A percentile compares a stretch with the other conserved stretches of the same genome.
phyloP scores from a whole-genome alignment of 495 filamentous ascomycete species.

The Amphirosellinia nigrospora region DNA sequence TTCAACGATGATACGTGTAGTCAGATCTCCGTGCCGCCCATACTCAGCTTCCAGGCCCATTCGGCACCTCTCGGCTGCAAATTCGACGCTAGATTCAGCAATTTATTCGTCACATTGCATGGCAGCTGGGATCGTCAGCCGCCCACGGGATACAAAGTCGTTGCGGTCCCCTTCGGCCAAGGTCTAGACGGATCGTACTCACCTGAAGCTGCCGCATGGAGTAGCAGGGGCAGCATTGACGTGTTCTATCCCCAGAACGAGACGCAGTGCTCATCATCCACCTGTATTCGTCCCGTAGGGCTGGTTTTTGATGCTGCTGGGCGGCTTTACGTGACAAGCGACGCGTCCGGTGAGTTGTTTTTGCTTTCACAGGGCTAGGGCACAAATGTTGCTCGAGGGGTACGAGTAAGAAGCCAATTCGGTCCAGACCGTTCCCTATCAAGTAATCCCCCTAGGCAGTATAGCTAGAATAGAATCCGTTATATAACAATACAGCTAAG shows the following conservation, averaged over 20 bases:
- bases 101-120: slow-evolving; percentile 51
- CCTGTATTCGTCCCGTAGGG: slow-evolving; percentile 64
- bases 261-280: slow-evolving; percentile 31
- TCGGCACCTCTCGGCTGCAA: slow-evolving; percentile 67
- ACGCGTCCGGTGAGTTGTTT: slow-evolving; percentile 64
- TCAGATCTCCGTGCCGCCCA: slow-evolving; percentile 48
- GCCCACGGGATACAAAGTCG: slow-evolving; percentile 63
- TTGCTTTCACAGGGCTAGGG: slow-evolving; percentile 44
- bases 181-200: slow-evolving; percentile 37
- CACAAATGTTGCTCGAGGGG: background rate
- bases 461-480: background rate
- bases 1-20: slow-evolving; percentile 56
- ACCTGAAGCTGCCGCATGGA: slow-evolving; percentile 50
- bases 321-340: slow-evolving; percentile 62
- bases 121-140: slow-evolving; percentile 59
- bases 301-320: slow-evolving; percentile 55
- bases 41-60: slow-evolving; percentile 64
- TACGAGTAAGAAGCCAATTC: background rate
- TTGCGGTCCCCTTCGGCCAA: slow-evolving; percentile 49
- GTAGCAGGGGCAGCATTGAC: slow-evolving; percentile 50
- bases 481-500: background rate
- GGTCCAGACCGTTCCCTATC: background rate
- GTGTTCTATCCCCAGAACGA: slow-evolving; percentile 60
- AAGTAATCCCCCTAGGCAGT: background rate
- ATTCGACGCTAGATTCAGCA: slow-evolving; percentile 44